phyloP scores from a whole-genome alignment of 305 asterid species.

The Fraxinus dipetala region DNA sequence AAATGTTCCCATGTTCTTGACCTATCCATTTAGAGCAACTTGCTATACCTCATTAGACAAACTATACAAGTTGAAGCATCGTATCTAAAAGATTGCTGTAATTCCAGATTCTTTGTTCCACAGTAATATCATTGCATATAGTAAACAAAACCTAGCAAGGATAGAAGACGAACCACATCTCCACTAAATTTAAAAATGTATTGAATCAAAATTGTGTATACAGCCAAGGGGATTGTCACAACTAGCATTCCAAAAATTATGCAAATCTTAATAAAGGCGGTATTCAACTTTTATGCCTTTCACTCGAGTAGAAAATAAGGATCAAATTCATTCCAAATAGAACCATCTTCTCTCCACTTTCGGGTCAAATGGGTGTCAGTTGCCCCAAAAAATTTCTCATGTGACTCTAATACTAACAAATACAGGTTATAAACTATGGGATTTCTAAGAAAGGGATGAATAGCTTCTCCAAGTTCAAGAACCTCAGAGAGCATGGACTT shows the following conservation, averaged over 20 bases:
- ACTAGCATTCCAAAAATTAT: background rate
- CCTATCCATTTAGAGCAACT: background rate
- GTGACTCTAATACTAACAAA: conserved; percentile 42
- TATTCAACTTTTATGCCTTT: conserved; percentile 9
- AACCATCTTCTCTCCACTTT: conserved; percentile 30
- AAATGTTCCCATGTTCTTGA: background rate
- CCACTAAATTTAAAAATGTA: background rate
- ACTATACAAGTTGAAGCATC: background rate
- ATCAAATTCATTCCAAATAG: conserved; percentile 62
- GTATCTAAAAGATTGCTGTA: background rate
- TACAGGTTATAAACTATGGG: conserved; percentile 61
- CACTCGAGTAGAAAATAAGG: conserved; percentile 75
- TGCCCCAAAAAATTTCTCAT: conserved; percentile 47
- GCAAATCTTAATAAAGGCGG: background rate
- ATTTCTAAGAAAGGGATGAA: conserved; percentile 63
- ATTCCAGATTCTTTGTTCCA: background rate
- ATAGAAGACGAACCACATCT: background rate
- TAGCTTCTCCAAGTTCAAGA: conserved; percentile 47
- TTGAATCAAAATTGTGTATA: background rate
- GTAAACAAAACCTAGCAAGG: background rate
- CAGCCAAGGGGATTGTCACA: background rate
- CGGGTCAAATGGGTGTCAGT: conserved; percentile 23
- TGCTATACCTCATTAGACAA: background rate
- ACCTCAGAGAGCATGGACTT: conserved; percentile 47
- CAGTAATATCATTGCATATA: background rate